phyloP scores from a whole-genome alignment of 139 green algal genomes.

The Haematococcus sp. region DNA sequence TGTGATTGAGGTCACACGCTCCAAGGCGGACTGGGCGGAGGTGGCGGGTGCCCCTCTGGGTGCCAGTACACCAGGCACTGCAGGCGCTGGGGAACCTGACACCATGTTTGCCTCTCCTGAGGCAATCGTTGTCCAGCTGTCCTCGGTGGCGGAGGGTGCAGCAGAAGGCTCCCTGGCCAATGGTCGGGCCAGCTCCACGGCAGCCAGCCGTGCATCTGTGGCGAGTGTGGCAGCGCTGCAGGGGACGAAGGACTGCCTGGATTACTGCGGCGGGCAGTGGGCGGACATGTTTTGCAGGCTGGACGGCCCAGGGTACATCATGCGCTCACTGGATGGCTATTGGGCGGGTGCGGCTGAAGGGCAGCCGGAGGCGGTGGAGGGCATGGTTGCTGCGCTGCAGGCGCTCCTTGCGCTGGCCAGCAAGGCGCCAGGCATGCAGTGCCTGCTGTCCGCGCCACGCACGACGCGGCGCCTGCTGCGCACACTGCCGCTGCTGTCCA shows the following conservation, averaged over 20 bases:
- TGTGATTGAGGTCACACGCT: slow-evolving; percentile 3
- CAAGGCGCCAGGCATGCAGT: neutral
- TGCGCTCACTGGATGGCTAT: neutral
- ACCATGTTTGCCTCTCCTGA: neutral
- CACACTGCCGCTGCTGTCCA: neutral
- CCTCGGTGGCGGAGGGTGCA: neutral
- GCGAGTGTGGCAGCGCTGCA: neutral
- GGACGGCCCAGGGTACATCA: neutral
- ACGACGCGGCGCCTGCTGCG: neutral
- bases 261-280: slow-evolving; percentile 7
- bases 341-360: slow-evolving; percentile 1
- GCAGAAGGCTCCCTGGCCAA: neutral
- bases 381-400: neutral
- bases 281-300: slow-evolving; percentile 3
- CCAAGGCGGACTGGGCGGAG: neutral
- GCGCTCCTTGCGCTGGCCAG: neutral
- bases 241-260: slow-evolving; percentile 2
- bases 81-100: neutral
- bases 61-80: neutral
- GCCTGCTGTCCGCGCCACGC: neutral
- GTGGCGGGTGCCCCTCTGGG: neutral
- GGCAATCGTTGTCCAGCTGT: neutral
- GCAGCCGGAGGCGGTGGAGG: slow-evolving; percentile 6
- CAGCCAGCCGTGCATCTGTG: neutral
- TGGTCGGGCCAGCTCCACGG: neutral